A percentile compares a stretch with the other conserved stretches of the same genome.
These are phyloP conservation scores for Neurospora sp. DNA, from an alignment of 495 filamentous ascomycete genomes.

Conservation along the genomic window DNA sequence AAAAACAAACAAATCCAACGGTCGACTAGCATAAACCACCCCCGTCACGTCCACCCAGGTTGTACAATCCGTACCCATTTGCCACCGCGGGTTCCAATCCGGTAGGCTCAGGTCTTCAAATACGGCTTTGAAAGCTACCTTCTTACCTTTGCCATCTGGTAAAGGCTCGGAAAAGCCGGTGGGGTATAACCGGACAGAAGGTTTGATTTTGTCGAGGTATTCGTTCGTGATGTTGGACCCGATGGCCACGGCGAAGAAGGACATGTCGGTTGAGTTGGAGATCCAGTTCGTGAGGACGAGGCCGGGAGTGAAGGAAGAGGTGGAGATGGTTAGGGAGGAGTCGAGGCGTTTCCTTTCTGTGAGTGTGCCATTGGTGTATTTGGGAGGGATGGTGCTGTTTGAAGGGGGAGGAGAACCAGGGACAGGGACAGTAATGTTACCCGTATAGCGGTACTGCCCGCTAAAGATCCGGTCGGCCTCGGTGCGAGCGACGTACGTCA, in stretches of 20 bases:
- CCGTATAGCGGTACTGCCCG: conserved; percentile 25
- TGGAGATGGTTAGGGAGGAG: conserved; percentile 31
- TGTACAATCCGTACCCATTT: conserved; percentile 21
- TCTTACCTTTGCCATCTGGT: conserved; percentile 19
- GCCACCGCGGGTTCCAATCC: conserved; percentile 15
- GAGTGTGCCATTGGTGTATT: not conserved
- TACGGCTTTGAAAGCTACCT: conserved; percentile 30
- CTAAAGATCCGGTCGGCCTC: conserved; percentile 26
- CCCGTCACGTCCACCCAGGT: conserved; percentile 29
- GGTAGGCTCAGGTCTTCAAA: conserved; percentile 26
- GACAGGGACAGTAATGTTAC: not conserved
- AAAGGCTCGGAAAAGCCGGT: conserved; percentile 24
- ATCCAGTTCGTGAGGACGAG: conserved; percentile 37
- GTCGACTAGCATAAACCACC: conserved; percentile 26
- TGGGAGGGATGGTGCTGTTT: not conserved
- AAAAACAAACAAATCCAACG: conserved; percentile 35
- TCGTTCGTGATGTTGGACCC: conserved; percentile 15
- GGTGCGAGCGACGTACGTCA: conserved; percentile 22
- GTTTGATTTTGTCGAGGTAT: conserved; percentile 17
- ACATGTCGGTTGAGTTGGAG: conserved; percentile 38
- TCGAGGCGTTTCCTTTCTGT: conserved; percentile 17
- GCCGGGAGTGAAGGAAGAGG: conserved; percentile 27
- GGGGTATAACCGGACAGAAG: conserved; percentile 29
- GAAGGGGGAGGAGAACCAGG: not conserved
- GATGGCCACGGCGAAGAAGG: conserved; percentile 23